A percentile compares a stretch with the other conserved stretches of the same genome.
Evolutionary conservation across 495 filamentous ascomycete species (phyloP).

Genomic region (Geopyxis carbonaria): DNA sequence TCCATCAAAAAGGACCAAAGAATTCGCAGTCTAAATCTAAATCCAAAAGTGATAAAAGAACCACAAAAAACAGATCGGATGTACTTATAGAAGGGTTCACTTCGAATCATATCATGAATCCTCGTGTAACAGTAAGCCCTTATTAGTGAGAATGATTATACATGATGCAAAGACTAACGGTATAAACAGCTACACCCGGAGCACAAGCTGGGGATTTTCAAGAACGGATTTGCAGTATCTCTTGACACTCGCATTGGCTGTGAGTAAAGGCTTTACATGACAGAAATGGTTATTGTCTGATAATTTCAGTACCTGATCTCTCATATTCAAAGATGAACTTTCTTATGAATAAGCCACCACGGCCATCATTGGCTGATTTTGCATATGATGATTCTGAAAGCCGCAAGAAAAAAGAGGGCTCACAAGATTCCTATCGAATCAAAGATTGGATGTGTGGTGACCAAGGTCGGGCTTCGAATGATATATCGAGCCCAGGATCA

Average conservation of each 20-base stretch:
- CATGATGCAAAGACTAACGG: background rate
- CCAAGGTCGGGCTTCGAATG: no score
- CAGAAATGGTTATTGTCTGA: constrained; percentile 2
- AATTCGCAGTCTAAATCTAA: constrained; percentile 16
- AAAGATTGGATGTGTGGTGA: no score
- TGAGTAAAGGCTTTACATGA: constrained; percentile 19
- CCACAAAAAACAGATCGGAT: constrained; percentile 27
- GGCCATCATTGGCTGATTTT: background rate
- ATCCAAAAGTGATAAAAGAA: constrained; percentile 29
- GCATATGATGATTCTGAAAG: background rate
- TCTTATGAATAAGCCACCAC: constrained; percentile 28
- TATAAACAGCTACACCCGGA: constrained; percentile 37
- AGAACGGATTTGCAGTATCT: constrained; percentile 49
- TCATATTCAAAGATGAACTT: constrained; percentile 54
- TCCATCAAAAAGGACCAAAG: constrained; percentile 15
- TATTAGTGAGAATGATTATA: background rate
- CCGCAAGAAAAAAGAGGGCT: no score
- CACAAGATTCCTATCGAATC: no score
- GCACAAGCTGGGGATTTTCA: constrained; percentile 46
- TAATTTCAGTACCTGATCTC: constrained; percentile 43
- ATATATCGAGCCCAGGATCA: no score
- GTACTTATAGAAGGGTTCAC: constrained; percentile 45
- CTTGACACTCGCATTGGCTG: constrained; percentile 33
- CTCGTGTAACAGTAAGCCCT: constrained; percentile 44
- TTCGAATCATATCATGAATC: constrained; percentile 43